Conservation (phyloP, 169 alveolate species). For the Neospora caninum region DNA sequence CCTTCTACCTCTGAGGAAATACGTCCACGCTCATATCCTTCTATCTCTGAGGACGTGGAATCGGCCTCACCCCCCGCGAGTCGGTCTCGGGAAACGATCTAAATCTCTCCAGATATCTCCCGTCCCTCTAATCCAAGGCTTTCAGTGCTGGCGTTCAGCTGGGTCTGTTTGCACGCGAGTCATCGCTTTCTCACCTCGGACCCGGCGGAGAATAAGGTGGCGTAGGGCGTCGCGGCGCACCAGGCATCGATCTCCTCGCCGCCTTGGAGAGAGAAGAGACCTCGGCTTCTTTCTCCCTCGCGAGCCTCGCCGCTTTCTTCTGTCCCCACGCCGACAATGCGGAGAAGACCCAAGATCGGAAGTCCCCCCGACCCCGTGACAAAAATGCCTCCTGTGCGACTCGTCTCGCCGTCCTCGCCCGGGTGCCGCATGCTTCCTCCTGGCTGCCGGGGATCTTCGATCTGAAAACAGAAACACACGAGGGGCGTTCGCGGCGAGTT, state of each 20-base stretch:
- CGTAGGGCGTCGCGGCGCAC: neutral
- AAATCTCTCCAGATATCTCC: no score
- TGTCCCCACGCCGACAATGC: neutral
- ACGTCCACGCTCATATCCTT: no score
- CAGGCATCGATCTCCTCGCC: conserved; percentile 1
- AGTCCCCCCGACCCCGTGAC: neutral
- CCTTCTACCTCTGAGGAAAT: no score
- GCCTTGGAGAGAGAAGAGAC: neutral
- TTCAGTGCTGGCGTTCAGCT: no score
- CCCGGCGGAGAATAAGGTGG: neutral
- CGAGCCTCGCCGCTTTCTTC: neutral
- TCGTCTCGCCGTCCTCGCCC: neutral
- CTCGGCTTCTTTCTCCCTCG: neutral
- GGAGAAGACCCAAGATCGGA: neutral
- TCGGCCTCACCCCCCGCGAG: no score
- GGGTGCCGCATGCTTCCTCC: no score
- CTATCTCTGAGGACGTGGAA: no score
- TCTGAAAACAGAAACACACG: neutral
- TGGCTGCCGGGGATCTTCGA: neutral
- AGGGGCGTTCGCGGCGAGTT: no score
- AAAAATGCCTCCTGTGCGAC: neutral
- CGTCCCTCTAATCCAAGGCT: no score
- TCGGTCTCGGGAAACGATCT: no score
- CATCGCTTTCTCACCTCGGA: neutral
- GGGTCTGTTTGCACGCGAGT: no score